Evolutionary conservation across 371 early-diverging fungal species (phyloP).

Genomic region (Saksenaea vasiformis): DNA sequence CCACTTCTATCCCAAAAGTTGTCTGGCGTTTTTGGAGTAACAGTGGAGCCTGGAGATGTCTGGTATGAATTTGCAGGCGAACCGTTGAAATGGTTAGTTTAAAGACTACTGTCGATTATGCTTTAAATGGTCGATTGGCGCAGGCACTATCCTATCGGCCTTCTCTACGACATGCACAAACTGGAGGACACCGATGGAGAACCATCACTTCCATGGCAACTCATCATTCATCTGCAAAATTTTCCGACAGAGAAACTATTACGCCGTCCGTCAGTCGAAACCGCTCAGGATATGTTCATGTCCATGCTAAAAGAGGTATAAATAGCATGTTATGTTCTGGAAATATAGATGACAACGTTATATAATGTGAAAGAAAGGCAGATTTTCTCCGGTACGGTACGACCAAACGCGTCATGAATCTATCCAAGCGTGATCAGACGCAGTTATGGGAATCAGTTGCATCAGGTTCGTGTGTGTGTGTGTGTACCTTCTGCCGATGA

Average conservation of each 20-base stretch:
- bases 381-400: conserved; percentile 73
- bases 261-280: conserved; percentile 51
- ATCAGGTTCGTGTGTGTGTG: conserved; percentile 37
- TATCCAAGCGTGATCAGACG: conserved; percentile 72
- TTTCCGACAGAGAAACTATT: conserved; percentile 65
- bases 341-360: not conserved
- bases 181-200: conserved; percentile 11
- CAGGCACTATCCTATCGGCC: conserved; percentile 82
- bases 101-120: not conserved
- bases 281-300: conserved; percentile 74
- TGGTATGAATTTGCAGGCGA: conserved; percentile 69
- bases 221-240: conserved; percentile 61
- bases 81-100: conserved; percentile 70
- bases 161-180: conserved; percentile 63
- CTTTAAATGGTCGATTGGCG: not conserved
- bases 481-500: not conserved
- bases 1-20: conserved; percentile 58
- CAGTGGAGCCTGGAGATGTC: conserved; percentile 50
- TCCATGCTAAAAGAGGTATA: conserved; percentile 77
- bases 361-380: conserved; percentile 41
- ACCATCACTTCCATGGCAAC: conserved; percentile 58
- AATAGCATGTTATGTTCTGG: not conserved
- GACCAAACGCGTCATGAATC: conserved; percentile 74
- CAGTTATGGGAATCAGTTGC: conserved; percentile 68
- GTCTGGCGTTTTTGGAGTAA: conserved; percentile 40